Evolutionary conservation across 1,284 basidiomycete species (phyloP), one percentile per base, ranked within the genome.

Genomic region (Cryptococcus amylolentus): DNA sequence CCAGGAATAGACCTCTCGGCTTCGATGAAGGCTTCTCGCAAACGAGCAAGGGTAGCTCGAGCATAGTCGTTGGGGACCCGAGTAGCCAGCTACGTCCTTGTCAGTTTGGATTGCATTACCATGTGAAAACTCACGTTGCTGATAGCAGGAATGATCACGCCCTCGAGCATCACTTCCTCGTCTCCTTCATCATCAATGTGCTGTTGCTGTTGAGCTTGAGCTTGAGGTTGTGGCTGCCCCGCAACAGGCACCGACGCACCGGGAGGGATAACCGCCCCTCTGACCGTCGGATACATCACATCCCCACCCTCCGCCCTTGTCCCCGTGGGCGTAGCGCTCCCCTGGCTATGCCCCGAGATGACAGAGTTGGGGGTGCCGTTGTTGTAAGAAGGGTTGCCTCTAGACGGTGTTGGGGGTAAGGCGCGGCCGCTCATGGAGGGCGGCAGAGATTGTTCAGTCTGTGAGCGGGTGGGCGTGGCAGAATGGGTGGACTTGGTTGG

Each of bases 131-230:
- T 76, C 66, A 95, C 93, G 64, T 89, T 93, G 52, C 89, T 88
- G 65, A 96, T 87, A 16, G 91, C 92, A 23, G 93, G 93, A 39
- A 95, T 79, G 57, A 96, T 87, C 37, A 97, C 93, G n/a, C 90
- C 91, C 69, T 95, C 91, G 47, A 96, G 80, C 86, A 97, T 95
- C 26, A 88, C 88, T 68, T 90, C 88, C 12, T 88, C 86, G 44
- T 89, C 82, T 49, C 89, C 88, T 20, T 77, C 72, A 37, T 72
- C 69, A 26, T 66, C 58, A 31, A 44, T 45, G 35, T 61, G 61
- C 41, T 58, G 44, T 13, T 67, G 66, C 20, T 66, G 56, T 6
- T 44, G 54, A 8, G 45, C 23, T 7, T 35, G 40, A 20, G 38
- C 52, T 38, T 56, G 53, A 3, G 43, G 39, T 39, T 49, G 51